Conservation (phyloP, 257 asterid genomes). For the Fraxinus excelsior region DNA sequence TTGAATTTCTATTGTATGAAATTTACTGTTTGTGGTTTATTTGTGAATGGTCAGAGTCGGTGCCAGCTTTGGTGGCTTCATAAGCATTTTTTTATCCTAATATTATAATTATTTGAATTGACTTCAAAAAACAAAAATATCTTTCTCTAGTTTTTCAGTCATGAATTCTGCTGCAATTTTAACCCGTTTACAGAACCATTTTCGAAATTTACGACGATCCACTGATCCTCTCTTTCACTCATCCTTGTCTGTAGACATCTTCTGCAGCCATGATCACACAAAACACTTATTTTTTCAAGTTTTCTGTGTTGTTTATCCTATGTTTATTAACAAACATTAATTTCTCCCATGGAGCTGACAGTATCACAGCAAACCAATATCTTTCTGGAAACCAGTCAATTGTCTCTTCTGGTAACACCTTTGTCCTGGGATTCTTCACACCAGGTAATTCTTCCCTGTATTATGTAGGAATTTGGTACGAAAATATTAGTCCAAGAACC, state of each 20-base stretch:
- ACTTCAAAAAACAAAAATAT: too few relatives aligned
- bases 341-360: conserved; percentile 20
- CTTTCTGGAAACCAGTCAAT: conserved; percentile 14
- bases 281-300: not conserved
- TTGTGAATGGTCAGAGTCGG: too few relatives aligned
- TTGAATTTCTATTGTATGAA: too few relatives aligned
- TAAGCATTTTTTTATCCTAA: too few relatives aligned
- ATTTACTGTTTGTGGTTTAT: too few relatives aligned
- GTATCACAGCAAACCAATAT: conserved; percentile 14
- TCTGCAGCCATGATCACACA: conserved; percentile 6
- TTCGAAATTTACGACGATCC: not conserved
- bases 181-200: too few relatives aligned
- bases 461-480: conserved; percentile 26
- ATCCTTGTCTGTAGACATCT: not conserved
- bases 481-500: not conserved
- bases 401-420: conserved; percentile 18
- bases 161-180: too few relatives aligned
- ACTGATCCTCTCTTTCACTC: not conserved
- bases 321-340: conserved; percentile 4
- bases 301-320: not conserved
- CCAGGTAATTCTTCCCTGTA: not conserved
- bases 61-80: too few relatives aligned
- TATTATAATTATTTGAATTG: too few relatives aligned
- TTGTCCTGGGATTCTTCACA: conserved; percentile 24
- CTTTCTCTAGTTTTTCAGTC: too few relatives aligned